Conservation (phyloP, 1,139 yeast species). For the Yamadazyma mexicana region DNA sequence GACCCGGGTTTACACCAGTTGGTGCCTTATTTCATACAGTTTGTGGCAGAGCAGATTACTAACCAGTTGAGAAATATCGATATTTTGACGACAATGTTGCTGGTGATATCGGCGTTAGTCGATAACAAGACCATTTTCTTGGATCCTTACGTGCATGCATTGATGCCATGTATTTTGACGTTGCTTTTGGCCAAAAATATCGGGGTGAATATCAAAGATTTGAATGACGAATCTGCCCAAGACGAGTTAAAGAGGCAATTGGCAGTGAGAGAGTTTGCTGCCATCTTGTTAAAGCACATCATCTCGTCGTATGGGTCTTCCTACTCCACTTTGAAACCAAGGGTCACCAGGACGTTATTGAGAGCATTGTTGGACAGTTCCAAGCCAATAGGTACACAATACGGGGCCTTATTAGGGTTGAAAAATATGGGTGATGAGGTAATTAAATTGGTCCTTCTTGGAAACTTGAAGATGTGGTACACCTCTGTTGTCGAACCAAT, state of each 20-base stretch:
- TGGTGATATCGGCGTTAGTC: slow-evolving; percentile 81
- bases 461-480: slow-evolving; percentile 83
- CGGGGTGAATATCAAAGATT: slow-evolving; percentile 55
- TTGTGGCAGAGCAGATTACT: slow-evolving; percentile 93
- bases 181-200: slow-evolving; percentile 83
- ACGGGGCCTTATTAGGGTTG: slow-evolving; percentile 87
- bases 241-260: slow-evolving; percentile 44
- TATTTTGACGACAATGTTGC: slow-evolving; percentile 83
- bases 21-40: slow-evolving; percentile 94
- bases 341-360: slow-evolving; percentile 88
- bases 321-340: slow-evolving; percentile 86
- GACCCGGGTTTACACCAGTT: slow-evolving; percentile 97
- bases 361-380: slow-evolving; percentile 82
- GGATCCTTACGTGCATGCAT: slow-evolving; percentile 94
- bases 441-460: slow-evolving; percentile 77
- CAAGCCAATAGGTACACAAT: slow-evolving; percentile 85
- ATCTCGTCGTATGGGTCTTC: slow-evolving; percentile 79
- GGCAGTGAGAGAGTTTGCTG: slow-evolving; percentile 84
- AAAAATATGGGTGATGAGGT: slow-evolving; percentile 86
- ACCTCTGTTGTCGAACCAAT: slow-evolving; percentile 49
- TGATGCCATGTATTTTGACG: slow-evolving; percentile 94
- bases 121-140: slow-evolving; percentile 84
- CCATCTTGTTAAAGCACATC: slow-evolving; percentile 76
- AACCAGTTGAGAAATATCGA: slow-evolving; percentile 77
- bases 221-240: slow-evolving; percentile 27